A percentile compares a stretch with the other conserved stretches of the same genome.
phyloP scores from a whole-genome alignment of 495 filamentous ascomycete species.

The Xylaria castorea region DNA sequence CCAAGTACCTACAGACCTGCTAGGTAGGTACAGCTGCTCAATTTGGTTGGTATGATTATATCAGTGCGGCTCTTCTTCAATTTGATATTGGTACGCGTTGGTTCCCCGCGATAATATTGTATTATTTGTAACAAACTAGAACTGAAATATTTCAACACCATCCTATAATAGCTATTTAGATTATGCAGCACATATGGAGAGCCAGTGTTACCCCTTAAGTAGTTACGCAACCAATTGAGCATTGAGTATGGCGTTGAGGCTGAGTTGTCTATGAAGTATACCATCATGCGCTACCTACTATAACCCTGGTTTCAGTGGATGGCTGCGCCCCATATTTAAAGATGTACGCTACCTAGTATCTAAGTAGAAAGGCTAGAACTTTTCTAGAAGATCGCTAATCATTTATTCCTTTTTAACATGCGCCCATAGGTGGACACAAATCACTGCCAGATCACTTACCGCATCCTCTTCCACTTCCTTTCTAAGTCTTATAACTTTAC shows the following conservation, averaged over 20 bases:
- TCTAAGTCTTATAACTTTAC: neutral
- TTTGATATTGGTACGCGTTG: neutral
- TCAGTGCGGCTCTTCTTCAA: neutral
- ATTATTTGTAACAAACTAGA: neutral
- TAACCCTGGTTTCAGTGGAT: neutral
- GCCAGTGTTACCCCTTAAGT: neutral
- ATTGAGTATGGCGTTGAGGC: neutral
- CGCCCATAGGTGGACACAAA: neutral
- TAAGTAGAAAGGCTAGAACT: neutral
- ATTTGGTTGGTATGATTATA: neutral
- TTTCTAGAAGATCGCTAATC: conserved; percentile 13
- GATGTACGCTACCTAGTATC: neutral
- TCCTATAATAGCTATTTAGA: neutral
- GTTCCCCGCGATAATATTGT: neutral
- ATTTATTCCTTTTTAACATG: neutral
- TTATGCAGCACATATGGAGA: neutral
- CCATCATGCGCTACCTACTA: neutral
- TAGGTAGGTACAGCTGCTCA: neutral
- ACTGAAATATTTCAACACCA: neutral
- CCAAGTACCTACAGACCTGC: too few species aligned
- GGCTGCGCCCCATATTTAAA: neutral
- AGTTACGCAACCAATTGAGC: neutral
- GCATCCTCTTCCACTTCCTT: neutral
- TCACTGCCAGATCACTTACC: neutral
- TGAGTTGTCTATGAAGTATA: neutral